Conservation (phyloP, 2,329 filamentous ascomycete genomes). For the Colletotrichum endophyticum region DNA sequence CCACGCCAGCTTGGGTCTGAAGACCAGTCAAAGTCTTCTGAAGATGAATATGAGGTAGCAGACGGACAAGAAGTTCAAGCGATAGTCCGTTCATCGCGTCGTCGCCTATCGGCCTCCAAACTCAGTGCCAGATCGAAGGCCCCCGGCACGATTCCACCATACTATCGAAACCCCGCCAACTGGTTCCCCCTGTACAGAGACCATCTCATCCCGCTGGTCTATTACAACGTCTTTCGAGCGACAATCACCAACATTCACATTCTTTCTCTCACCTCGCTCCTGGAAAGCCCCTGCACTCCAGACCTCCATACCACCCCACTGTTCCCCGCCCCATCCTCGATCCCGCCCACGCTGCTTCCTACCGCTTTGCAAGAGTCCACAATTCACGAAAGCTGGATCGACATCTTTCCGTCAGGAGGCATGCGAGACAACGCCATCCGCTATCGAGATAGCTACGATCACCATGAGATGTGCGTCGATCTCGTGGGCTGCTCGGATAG, state of each 20-base stretch:
- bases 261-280: conserved; percentile 28
- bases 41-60: neutral
- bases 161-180: neutral
- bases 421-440: conserved; percentile 33
- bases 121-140: neutral
- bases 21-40: neutral
- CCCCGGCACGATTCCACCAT: neutral
- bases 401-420: conserved; percentile 32
- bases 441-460: neutral
- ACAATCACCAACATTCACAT: conserved; percentile 34
- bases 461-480: conserved; percentile 5
- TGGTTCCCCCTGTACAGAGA: conserved; percentile 28
- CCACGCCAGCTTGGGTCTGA: neutral
- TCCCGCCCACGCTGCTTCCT: conserved; percentile 26
- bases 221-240: conserved; percentile 42
- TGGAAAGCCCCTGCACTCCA: conserved; percentile 19
- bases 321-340: conserved; percentile 15
- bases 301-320: conserved; percentile 22
- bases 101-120: neutral
- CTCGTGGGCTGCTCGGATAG: neutral
- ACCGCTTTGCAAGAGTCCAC: conserved; percentile 26
- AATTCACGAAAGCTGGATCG: conserved; percentile 32
- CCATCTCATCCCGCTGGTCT: conserved; percentile 37
- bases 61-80: neutral
- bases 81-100: neutral